A percentile compares a stretch with the other conserved stretches of the same genome.
Conservation (phyloP, 2,329 filamentous ascomycete species). For the Aspergillus udagawae region DNA sequence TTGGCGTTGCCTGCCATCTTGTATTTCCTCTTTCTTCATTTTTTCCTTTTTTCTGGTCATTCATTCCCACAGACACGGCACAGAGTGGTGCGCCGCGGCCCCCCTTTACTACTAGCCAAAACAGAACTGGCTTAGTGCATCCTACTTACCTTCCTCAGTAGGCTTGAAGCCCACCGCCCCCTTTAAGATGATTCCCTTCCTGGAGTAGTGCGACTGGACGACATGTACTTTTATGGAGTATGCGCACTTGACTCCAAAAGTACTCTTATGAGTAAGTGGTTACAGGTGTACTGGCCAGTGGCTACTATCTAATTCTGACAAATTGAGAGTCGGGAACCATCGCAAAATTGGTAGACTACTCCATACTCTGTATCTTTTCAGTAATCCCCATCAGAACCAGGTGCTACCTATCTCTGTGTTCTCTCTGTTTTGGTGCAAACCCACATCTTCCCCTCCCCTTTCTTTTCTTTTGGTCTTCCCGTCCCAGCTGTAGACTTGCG, state of each 20-base stretch:
- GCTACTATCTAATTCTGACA: not conserved
- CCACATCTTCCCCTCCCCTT: not conserved
- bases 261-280: not conserved
- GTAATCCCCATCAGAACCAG: not conserved
- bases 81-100: not conserved
- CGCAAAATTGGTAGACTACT: not conserved
- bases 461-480: not conserved
- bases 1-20: conserved; percentile 1
- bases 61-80: not conserved
- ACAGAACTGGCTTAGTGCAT: not conserved
- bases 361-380: not conserved
- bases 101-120: not conserved
- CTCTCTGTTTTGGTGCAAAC: not conserved
- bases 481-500: not conserved
- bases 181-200: not conserved
- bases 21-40: conserved; percentile 1
- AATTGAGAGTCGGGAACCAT: not conserved
- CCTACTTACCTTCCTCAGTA: not conserved
- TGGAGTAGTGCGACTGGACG: not conserved
- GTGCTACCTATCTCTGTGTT: not conserved
- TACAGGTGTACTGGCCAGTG: no score
- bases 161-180: not conserved
- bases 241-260: not conserved
- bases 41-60: conserved; percentile 2
- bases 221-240: not conserved